A percentile compares a stretch with the other conserved stretches of the same genome.
Evolutionary conservation across 768 basidiomycete genomes (phyloP).

Genomic region (Trichaptum fuscoviolaceum): DNA sequence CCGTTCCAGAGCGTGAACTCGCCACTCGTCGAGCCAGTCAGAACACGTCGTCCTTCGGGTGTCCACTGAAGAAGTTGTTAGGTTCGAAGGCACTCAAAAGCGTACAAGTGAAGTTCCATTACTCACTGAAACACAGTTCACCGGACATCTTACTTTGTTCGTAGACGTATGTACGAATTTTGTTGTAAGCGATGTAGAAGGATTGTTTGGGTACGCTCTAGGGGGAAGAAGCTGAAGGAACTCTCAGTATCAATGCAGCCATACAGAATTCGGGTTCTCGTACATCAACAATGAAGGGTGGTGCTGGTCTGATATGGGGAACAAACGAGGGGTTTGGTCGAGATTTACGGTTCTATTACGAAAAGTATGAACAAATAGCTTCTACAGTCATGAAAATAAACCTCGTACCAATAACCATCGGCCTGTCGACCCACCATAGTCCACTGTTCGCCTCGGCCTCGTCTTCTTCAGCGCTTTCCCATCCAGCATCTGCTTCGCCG

Average conservation of each 20-base stretch:
- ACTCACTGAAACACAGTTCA: constrained; percentile 90
- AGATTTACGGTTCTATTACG: constrained; percentile 59
- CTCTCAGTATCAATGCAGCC: constrained; percentile 17
- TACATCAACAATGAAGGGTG: constrained; percentile 88
- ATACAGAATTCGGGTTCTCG: constrained; percentile 24
- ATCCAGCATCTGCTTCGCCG: constrained; percentile 64
- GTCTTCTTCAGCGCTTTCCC: constrained; percentile 87
- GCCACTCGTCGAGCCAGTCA: constrained; percentile 94
- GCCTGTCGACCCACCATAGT: constrained; percentile 86
- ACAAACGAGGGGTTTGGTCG: constrained; percentile 75
- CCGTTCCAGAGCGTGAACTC: constrained; percentile 99
- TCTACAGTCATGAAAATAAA: not conserved
- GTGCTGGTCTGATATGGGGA: constrained; percentile 75
- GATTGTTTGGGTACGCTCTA: constrained; percentile 85
- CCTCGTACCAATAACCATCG: constrained; percentile 74
- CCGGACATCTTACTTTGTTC: constrained; percentile 97
- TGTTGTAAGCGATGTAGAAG: constrained; percentile 90
- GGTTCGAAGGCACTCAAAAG: constrained; percentile 1
- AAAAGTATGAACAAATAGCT: constrained; percentile 1
- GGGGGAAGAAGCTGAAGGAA: constrained; percentile 79
- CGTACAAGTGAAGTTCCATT: constrained; percentile 5
- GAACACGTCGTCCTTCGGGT: constrained; percentile 86
- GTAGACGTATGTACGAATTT: constrained; percentile 98
- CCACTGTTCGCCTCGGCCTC: constrained; percentile 88
- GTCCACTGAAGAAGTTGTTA: constrained; percentile 67